Conservation (phyloP, 768 basidiomycete species). For the Lactarius trivialis region DNA sequence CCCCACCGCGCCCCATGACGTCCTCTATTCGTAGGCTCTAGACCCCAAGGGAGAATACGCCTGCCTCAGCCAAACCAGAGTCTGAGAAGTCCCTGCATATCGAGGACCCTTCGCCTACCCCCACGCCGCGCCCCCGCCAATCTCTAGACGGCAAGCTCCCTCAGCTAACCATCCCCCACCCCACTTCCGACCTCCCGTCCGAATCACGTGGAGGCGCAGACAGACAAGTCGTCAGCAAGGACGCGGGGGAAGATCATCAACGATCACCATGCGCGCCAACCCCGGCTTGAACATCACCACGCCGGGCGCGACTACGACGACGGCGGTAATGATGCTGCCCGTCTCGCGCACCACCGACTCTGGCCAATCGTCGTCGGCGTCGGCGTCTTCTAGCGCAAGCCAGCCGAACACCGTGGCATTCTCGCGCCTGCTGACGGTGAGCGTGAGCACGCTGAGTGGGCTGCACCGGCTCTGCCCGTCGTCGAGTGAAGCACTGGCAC, state of each 20-base stretch:
- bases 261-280: no score
- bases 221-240: no score
- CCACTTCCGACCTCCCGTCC: no score
- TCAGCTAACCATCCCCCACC: no score
- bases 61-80: slow-evolving; percentile 21
- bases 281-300: slow-evolving; percentile 46
- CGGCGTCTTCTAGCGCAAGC: background rate
- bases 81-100: no score
- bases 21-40: slow-evolving; percentile 47
- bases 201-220: no score
- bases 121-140: no score
- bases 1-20: background rate
- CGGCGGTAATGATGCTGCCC: slow-evolving; percentile 46
- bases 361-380: slow-evolving; percentile 35
- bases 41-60: slow-evolving; percentile 43
- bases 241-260: no score
- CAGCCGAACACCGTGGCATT: slow-evolving; percentile 54
- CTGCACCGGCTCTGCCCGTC: slow-evolving; percentile 44
- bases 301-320: slow-evolving; percentile 46
- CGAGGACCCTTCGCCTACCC: no score
- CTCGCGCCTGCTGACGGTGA: slow-evolving; percentile 52
- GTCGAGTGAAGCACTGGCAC: slow-evolving; percentile 29
- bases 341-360: slow-evolving; percentile 48
- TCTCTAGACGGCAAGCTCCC: no score
- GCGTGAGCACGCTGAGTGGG: slow-evolving; percentile 47